Evolutionary conservation across 1,284 basidiomycete species (phyloP).

Genomic region (Erythrobasidium hasegawianum): DNA sequence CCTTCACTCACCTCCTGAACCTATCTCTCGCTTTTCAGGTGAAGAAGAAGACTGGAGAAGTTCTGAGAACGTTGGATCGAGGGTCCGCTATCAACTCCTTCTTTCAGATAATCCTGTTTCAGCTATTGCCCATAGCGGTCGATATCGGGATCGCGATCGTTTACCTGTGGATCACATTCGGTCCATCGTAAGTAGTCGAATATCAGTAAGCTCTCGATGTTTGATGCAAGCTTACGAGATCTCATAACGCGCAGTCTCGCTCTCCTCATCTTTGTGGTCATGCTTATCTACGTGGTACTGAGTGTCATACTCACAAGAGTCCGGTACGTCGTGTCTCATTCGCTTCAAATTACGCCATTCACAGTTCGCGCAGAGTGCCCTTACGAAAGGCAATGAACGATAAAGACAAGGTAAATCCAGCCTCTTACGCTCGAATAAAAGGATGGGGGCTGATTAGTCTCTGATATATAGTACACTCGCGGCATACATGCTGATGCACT

Average conservation of each 20-base stretch:
- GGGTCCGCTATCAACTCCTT: constrained; percentile 51
- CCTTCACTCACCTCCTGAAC: constrained; percentile 72
- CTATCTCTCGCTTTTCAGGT: constrained; percentile 82
- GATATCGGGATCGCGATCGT: constrained; percentile 48
- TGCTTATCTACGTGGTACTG: constrained; percentile 67
- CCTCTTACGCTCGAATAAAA: background rate
- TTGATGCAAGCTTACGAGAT: constrained; percentile 63
- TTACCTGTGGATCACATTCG: constrained; percentile 41
- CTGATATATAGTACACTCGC: constrained; percentile 56
- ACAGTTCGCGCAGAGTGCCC: constrained; percentile 15
- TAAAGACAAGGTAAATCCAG: constrained; percentile 53
- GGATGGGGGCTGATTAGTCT: constrained; percentile 42
- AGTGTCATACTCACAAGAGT: constrained; percentile 53
- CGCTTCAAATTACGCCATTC: no score
- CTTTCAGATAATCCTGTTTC: constrained; percentile 60
- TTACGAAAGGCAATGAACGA: constrained; percentile 71
- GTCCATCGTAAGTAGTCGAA: constrained; percentile 44
- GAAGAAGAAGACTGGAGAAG: constrained; percentile 63
- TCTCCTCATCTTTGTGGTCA: constrained; percentile 67
- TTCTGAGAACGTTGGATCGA: constrained; percentile 63
- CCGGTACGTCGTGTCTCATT: no score
- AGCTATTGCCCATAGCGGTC: constrained; percentile 67
- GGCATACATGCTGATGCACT: constrained; percentile 68
- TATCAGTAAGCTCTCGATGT: constrained; percentile 64
- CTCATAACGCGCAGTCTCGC: constrained; percentile 53